phyloP scores from a whole-genome alignment of 768 basidiomycete genomes.

The Pleurotus pulmonarius region DNA sequence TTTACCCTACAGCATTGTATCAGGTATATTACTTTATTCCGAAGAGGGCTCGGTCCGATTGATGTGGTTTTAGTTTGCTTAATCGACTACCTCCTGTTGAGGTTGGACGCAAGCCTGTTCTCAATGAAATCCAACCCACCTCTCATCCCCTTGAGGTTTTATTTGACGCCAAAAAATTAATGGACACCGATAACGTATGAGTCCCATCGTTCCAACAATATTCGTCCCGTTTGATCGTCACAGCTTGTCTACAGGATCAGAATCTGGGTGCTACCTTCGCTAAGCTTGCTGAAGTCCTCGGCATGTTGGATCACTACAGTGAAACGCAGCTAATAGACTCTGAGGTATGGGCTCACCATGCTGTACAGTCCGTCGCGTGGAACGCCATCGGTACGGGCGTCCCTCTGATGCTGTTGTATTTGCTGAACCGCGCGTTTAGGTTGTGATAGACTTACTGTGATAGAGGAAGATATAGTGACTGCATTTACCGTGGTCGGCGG shows the following conservation, averaged over 20 bases:
- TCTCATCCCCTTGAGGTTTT: slow-evolving; percentile 75
- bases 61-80: slow-evolving; percentile 45
- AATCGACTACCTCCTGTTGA: slow-evolving; percentile 62
- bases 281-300: slow-evolving; percentile 62
- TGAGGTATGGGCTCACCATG: slow-evolving; percentile 71
- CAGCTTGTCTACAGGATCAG: slow-evolving; percentile 47
- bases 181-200: slow-evolving; percentile 59
- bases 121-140: slow-evolving; percentile 75
- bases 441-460: slow-evolving; percentile 55
- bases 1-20: slow-evolving; percentile 76
- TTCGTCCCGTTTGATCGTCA: neutral
- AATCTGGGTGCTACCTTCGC: slow-evolving; percentile 66
- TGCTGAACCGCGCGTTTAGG: slow-evolving; percentile 36
- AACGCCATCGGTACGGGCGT: slow-evolving; percentile 50
- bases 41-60: neutral
- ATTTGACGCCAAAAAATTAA: slow-evolving; percentile 73
- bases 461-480: slow-evolving; percentile 69
- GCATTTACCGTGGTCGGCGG: slow-evolving; percentile 59
- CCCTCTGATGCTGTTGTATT: neutral
- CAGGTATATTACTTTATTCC: slow-evolving; percentile 38
- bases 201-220: slow-evolving; percentile 1
- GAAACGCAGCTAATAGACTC: slow-evolving; percentile 54
- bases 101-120: slow-evolving; percentile 40
- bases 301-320: slow-evolving; percentile 69
- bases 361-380: slow-evolving; percentile 75